phyloP scores from a whole-genome alignment of 2,329 filamentous ascomycete species.

The Emmonsiellopsis sp. region DNA sequence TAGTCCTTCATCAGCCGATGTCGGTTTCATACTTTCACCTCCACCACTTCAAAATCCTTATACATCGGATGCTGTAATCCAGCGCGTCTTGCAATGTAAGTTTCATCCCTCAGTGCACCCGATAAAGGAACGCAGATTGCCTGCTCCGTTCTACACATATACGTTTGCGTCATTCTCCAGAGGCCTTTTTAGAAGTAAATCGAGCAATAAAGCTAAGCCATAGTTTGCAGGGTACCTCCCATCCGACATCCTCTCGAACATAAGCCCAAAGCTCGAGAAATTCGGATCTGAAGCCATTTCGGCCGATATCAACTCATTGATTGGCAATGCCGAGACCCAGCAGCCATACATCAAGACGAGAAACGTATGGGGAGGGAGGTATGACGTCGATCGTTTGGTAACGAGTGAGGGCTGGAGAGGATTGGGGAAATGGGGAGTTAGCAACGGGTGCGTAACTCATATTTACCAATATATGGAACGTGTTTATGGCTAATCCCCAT shows the following conservation, averaged over 20 bases:
- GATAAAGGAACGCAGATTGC: too few species aligned
- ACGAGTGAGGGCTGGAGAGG: constrained; percentile 20
- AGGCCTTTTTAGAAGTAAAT: too few species aligned
- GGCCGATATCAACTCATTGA: constrained; percentile 12
- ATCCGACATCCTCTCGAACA: background rate
- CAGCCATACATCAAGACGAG: constrained; percentile 17
- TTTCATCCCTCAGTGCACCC: background rate
- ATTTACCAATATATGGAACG: background rate
- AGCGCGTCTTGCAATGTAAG: constrained; percentile 13
- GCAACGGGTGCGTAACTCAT: constrained; percentile 15
- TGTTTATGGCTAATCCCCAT: background rate
- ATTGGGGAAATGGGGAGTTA: constrained; percentile 20
- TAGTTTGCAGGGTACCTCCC: constrained; percentile 12
- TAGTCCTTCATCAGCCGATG: constrained; percentile 12
- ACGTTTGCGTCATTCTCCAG: too few species aligned
- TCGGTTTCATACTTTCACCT: constrained; percentile 14
- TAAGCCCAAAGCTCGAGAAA: constrained; percentile 2
- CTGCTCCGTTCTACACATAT: too few species aligned
- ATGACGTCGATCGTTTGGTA: constrained; percentile 15
- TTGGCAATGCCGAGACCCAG: constrained; percentile 18
- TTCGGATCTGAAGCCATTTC: constrained; percentile 18
- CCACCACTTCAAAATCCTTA: constrained; percentile 14
- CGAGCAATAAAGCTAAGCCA: too few species aligned
- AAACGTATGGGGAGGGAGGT: constrained; percentile 20
- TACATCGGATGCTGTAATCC: constrained; percentile 13